Percentiles rank a stretch among this genome's conserved stretches.
Evolutionary conservation across 2,329 filamentous ascomycete genomes (phyloP).

Genomic region (Pestalotiopsis sp.): DNA sequence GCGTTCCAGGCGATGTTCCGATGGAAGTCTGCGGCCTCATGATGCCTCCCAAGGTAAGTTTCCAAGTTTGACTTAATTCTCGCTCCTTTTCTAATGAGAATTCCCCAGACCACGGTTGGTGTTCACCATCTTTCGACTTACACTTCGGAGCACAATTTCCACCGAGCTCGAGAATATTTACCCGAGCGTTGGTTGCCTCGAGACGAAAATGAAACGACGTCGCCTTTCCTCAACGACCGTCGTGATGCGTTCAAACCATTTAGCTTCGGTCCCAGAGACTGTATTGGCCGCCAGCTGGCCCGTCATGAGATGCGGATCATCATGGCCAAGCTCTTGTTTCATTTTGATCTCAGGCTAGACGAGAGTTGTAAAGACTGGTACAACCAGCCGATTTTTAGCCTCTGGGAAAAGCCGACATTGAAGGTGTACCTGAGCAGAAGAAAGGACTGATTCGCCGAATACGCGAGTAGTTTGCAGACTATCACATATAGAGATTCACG

Average conservation of each 20-base stretch:
- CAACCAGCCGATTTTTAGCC: constrained; percentile 24
- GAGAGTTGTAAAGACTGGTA: constrained; percentile 24
- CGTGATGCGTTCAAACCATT: constrained; percentile 22
- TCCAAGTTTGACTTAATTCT: background rate
- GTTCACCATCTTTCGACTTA: constrained; percentile 29
- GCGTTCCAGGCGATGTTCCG: constrained; percentile 22
- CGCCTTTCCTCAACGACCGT: constrained; percentile 27
- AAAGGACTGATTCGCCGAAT: no score
- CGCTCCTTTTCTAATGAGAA: background rate
- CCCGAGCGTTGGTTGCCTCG: constrained; percentile 20
- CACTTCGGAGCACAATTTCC: constrained; percentile 14
- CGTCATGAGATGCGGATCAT: constrained; percentile 31
- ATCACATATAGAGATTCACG: no score
- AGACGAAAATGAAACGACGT: constrained; percentile 20
- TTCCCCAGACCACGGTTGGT: constrained; percentile 21
- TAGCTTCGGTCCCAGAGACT: constrained; percentile 18
- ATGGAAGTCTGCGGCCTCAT: constrained; percentile 23
- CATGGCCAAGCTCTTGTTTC: constrained; percentile 27
- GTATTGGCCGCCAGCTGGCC: constrained; percentile 27
- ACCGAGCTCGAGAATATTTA: constrained; percentile 16
- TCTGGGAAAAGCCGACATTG: constrained; percentile 30
- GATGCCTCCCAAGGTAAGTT: constrained; percentile 26
- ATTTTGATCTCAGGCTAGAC: constrained; percentile 28
- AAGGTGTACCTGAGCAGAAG: constrained; percentile 15
- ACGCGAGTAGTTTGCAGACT: no score